These are phyloP conservation scores for Waltergamsia citrina DNA, from an alignment of 2,329 filamentous ascomycete genomes.

Conservation along the genomic window DNA sequence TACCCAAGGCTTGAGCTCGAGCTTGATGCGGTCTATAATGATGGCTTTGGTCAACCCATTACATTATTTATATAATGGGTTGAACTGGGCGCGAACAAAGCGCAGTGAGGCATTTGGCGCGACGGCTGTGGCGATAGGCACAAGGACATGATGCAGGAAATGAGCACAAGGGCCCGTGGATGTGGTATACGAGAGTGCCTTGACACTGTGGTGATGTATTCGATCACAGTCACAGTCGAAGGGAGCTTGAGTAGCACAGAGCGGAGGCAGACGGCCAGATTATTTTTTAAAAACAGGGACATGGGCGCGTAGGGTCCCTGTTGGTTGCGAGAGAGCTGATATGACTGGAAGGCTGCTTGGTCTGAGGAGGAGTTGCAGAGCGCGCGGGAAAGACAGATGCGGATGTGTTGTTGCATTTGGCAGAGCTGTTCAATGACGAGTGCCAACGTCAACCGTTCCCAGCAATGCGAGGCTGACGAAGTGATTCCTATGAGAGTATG, in stretches of 20 bases:
- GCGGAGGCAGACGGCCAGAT: too few relatives aligned
- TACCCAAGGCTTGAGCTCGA: background rate
- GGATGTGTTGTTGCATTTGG: conserved; percentile 15
- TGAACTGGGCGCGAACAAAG: background rate
- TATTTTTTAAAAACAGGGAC: too few relatives aligned
- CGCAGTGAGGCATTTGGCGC: background rate
- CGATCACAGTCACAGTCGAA: too few relatives aligned
- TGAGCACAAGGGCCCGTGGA: background rate
- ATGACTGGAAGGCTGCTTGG: background rate
- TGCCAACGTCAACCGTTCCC: conserved; percentile 1
- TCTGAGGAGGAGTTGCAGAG: background rate
- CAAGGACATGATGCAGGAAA: conserved; percentile 5
- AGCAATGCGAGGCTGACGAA: too few relatives aligned
- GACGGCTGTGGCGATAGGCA: conserved; percentile 2
- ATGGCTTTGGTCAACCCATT: background rate
- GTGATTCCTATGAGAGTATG: too few relatives aligned
- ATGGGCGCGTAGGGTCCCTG: background rate
- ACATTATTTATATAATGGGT: background rate
- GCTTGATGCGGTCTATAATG: background rate
- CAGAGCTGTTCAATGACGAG: conserved; percentile 18
- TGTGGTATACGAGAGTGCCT: too few relatives aligned
- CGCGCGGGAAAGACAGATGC: conserved; percentile 9
- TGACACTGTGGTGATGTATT: too few relatives aligned
- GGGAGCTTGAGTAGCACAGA: too few relatives aligned
- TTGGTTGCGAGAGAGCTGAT: background rate